Evolutionary conservation across 108 stramenopile species (phyloP).

Genomic region (Epipyxis sp.): DNA sequence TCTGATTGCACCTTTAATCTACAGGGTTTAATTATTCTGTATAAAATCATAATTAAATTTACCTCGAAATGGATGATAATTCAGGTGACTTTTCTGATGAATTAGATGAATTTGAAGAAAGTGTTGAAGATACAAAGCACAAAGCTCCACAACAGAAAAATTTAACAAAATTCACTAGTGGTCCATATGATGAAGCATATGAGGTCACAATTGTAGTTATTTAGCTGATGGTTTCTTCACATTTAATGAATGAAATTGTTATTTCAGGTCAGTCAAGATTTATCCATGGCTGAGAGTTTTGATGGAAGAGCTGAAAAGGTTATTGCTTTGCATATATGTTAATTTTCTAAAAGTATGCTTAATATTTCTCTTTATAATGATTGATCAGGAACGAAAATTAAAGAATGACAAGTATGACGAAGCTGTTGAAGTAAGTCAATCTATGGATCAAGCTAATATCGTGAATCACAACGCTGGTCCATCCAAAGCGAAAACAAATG

Average conservation of each 20-base stretch:
- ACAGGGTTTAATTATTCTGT: too few species aligned
- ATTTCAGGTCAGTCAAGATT: slow-evolving; percentile 30
- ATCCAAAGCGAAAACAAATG: background rate
- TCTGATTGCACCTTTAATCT: too few species aligned
- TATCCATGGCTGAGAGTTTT: slow-evolving; percentile 33
- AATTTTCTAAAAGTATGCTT: too few species aligned
- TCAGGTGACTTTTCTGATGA: slow-evolving; percentile 27
- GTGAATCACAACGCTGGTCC: background rate
- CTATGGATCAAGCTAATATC: background rate
- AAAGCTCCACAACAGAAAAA: background rate
- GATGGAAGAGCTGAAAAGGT: background rate
- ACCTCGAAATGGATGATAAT: background rate
- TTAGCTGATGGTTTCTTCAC: too few species aligned
- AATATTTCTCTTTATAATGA: too few species aligned
- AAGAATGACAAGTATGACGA: slow-evolving; percentile 37
- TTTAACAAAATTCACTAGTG: background rate
- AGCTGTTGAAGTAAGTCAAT: slow-evolving; percentile 32
- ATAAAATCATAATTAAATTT: background rate
- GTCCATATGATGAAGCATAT: slow-evolving; percentile 31
- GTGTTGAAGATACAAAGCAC: slow-evolving; percentile 16
- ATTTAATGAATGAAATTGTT: too few species aligned
- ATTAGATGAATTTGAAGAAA: slow-evolving; percentile 29
- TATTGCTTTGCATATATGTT: too few species aligned
- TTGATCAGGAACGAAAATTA: slow-evolving; percentile 18
- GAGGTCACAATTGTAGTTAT: too few species aligned